These are phyloP conservation scores for Lentinula raphanica DNA, from an alignment of 768 basidiomycete genomes.

Conservation along the genomic window DNA sequence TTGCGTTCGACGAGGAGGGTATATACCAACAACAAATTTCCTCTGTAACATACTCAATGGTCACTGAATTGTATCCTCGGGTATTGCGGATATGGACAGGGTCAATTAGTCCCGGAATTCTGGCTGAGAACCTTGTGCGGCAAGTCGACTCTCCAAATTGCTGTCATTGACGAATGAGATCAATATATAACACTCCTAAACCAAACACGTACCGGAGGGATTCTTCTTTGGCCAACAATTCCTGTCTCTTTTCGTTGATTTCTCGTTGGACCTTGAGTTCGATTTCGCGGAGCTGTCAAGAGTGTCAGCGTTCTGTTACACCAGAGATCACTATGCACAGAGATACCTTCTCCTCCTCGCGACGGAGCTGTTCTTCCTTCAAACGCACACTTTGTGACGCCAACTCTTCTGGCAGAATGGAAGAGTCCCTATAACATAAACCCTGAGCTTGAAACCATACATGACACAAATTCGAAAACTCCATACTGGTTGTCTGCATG, in stretches of 20 bases:
- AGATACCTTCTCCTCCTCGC: conserved; percentile 89
- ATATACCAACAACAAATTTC: neutral
- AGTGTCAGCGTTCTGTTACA: neutral
- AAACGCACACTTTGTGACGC: conserved; percentile 95
- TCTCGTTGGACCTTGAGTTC: conserved; percentile 97
- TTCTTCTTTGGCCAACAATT: conserved; percentile 93
- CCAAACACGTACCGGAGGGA: conserved; percentile 63
- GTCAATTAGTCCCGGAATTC: conserved; percentile 62
- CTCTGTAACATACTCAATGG: neutral
- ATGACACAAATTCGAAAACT: conserved; percentile 2
- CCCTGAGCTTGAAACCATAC: conserved; percentile 15
- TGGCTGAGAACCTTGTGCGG: conserved; percentile 78
- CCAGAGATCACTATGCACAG: too few species aligned
- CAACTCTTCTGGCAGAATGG: conserved; percentile 92
- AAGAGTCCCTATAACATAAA: conserved; percentile 57
- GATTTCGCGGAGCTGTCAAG: conserved; percentile 81
- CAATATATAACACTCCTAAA: neutral
- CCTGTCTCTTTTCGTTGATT: conserved; percentile 96
- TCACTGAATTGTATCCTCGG: neutral
- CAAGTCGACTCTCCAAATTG: conserved; percentile 86
- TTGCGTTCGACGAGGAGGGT: conserved; percentile 2
- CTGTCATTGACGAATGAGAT: conserved; percentile 31
- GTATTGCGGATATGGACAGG: neutral
- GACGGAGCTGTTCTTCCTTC: conserved; percentile 96
- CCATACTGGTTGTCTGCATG: conserved; percentile 69